phyloP scores from a whole-genome alignment of 257 asterid genomes.

The Petrea volubilis region DNA sequence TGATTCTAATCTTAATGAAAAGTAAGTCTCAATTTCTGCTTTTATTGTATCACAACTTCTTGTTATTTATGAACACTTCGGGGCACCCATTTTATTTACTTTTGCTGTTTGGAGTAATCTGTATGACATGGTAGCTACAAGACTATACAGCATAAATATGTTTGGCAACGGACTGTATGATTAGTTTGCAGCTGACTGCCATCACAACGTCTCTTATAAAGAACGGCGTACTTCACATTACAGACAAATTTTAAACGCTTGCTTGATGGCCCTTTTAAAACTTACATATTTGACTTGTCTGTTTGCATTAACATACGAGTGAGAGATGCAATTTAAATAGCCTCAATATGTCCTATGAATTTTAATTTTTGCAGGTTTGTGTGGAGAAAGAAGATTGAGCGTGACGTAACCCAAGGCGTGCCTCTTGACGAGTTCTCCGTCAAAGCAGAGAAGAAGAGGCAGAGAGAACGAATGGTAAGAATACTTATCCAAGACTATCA shows the following conservation, averaged over 20 bases:
- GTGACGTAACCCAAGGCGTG: constrained; percentile 69
- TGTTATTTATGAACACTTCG: background rate
- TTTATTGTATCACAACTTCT: background rate
- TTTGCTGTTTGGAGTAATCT: background rate
- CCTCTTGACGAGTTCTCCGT: constrained; percentile 71
- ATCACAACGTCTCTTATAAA: background rate
- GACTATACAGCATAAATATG: background rate
- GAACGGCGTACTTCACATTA: background rate
- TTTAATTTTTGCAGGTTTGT: constrained; percentile 54
- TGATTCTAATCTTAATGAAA: constrained; percentile 83
- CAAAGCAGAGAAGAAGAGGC: constrained; percentile 79
- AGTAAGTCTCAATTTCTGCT: constrained; percentile 32
- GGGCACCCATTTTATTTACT: too few species aligned
- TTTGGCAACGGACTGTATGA: background rate
- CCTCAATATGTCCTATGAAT: background rate
- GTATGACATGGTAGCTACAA: background rate
- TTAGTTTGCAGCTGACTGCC: background rate
- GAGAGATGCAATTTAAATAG: background rate
- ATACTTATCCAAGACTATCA: background rate
- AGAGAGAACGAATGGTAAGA: constrained; percentile 71
- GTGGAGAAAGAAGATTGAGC: constrained; percentile 90
- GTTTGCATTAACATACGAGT: background rate
- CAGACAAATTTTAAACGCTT: background rate
- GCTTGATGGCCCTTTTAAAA: background rate
- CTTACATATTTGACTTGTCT: background rate